phyloP scores from a whole-genome alignment of 2,329 filamentous ascomycete species.

The Colletotrichum sp. region DNA sequence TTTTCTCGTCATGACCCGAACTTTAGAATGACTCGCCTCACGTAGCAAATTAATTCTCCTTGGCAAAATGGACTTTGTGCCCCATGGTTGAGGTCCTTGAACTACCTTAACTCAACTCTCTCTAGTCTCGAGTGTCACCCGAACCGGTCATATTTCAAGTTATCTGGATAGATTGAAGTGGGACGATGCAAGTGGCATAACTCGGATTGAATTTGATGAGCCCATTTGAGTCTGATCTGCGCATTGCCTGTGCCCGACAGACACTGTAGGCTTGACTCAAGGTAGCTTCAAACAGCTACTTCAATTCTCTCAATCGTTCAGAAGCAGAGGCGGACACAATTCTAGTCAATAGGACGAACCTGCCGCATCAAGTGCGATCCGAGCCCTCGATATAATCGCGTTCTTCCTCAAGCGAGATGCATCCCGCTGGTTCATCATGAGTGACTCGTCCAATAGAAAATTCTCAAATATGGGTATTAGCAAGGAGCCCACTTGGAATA shows the following conservation, averaged over 20 bases:
- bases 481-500: accelerated
- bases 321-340: accelerated
- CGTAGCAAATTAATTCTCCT: not conserved
- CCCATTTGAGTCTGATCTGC: not conserved
- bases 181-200: not conserved
- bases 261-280: not conserved
- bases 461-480: accelerated
- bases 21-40: not conserved
- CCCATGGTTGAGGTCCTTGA: not conserved
- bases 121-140: not conserved
- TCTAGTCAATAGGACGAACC: accelerated
- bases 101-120: not conserved
- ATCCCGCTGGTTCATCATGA: not conserved
- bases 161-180: not conserved
- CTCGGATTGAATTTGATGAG: not conserved
- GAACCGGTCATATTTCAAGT: accelerated
- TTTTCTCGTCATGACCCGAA: not conserved
- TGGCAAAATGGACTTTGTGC: not conserved
- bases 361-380: not conserved
- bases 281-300: not conserved
- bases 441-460: not conserved
- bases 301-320: accelerated
- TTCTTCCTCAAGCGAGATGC: not conserved
- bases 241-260: not conserved
- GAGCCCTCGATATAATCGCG: not conserved